phyloP scores from a whole-genome alignment of 495 filamentous ascomycete genomes.

The Talaromyces proteolyticus region DNA sequence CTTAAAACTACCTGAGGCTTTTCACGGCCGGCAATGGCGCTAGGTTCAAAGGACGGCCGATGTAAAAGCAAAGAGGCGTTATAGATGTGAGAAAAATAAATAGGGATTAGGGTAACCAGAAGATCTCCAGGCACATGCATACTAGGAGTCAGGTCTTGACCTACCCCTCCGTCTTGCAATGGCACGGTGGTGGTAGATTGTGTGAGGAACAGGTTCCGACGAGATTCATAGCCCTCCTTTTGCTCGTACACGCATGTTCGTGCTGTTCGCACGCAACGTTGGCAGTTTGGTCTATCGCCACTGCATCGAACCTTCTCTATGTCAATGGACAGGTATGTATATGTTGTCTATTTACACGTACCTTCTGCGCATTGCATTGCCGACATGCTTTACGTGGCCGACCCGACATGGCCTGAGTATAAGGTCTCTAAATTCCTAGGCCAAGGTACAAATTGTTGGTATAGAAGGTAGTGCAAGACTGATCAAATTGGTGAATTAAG shows the following conservation, averaged over 20 bases:
- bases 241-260: not conserved
- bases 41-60: not conserved
- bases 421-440: too few relatives aligned
- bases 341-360: not conserved
- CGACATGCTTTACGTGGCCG: not conserved
- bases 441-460: too few relatives aligned
- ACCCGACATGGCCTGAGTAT: too few relatives aligned
- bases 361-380: not conserved
- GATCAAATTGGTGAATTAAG: too few relatives aligned
- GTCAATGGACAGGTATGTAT: too few relatives aligned
- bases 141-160: too few relatives aligned
- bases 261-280: not conserved
- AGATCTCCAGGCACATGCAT: too few relatives aligned
- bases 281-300: not conserved
- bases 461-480: too few relatives aligned
- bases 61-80: not conserved
- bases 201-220: not conserved
- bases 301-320: not conserved
- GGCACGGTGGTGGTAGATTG: not conserved
- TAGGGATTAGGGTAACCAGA: not conserved
- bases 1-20: not conserved
- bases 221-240: not conserved
- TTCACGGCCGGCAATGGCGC: not conserved
- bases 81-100: not conserved
- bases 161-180: conserved; percentile 37